A percentile compares a stretch with the other conserved stretches of the same genome.
phyloP scores from a whole-genome alignment of 2,329 filamentous ascomycete species.

The Cyphellophora europaea region DNA sequence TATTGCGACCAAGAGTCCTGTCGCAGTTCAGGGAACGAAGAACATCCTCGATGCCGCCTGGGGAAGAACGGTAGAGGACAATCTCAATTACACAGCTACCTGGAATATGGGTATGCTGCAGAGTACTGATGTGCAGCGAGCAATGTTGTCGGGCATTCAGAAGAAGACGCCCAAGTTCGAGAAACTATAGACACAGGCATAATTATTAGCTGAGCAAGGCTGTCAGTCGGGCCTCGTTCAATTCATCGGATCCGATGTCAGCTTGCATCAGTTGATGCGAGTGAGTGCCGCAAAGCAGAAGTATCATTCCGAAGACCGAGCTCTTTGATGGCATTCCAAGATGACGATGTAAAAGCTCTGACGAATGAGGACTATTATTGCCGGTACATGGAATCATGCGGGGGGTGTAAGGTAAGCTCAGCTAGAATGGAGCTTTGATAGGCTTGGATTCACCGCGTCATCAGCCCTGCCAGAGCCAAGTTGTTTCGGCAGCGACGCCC shows the following conservation, averaged over 20 bases:
- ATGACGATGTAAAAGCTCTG: too few relatives aligned
- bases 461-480: too few relatives aligned
- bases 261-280: slow-evolving; percentile 2
- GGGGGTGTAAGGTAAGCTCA: too few relatives aligned
- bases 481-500: too few relatives aligned
- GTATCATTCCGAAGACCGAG: too few relatives aligned
- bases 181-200: slow-evolving; percentile 58
- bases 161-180: slow-evolving; percentile 75
- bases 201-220: not conserved
- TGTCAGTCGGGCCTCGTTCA: not conserved
- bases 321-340: too few relatives aligned
- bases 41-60: slow-evolving; percentile 73
- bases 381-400: too few relatives aligned
- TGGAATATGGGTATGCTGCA: slow-evolving; percentile 85
- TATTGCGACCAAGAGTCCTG: slow-evolving; percentile 73
- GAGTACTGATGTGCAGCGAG: slow-evolving; percentile 64
- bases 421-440: too few relatives aligned
- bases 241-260: not conserved
- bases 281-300: slow-evolving; percentile 2
- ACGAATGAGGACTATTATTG: too few relatives aligned
- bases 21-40: slow-evolving; percentile 82
- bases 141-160: slow-evolving; percentile 65
- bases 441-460: too few relatives aligned
- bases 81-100: slow-evolving; percentile 72
- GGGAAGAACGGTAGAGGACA: slow-evolving; percentile 69